Conservation (phyloP, 176 grass and related monocot species). For the Puccinellia tenuiflora region DNA sequence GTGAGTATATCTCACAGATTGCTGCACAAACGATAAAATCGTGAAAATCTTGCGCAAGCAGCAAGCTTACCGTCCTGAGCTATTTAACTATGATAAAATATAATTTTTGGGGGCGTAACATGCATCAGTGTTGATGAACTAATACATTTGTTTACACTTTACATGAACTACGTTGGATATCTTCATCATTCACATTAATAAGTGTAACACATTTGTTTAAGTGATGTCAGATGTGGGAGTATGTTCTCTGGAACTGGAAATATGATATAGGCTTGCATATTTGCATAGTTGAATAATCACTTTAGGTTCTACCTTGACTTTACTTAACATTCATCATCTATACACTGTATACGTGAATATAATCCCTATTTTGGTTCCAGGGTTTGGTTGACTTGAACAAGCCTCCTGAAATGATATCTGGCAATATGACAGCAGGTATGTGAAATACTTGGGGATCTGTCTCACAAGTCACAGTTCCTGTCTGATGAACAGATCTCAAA, state of each 20-base stretch:
- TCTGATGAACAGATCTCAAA: background rate
- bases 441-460: background rate
- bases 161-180: background rate
- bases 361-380: background rate
- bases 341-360: background rate
- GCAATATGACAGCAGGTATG: conserved; percentile 21
- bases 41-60: background rate
- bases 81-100: background rate
- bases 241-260: background rate
- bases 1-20: background rate
- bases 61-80: background rate
- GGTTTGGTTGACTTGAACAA: conserved; percentile 22
- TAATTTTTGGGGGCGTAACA: background rate
- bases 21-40: background rate
- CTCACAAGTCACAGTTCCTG: background rate
- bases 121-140: background rate
- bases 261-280: background rate
- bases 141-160: background rate
- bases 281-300: background rate
- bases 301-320: background rate
- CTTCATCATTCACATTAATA: background rate
- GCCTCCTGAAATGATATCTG: conserved; percentile 18
- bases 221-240: background rate
- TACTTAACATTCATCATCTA: background rate
- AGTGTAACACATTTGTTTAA: background rate